A percentile compares a stretch with the other conserved stretches of the same genome.
Evolutionary conservation across 169 alveolate genomes (phyloP).

Genomic region (Sarcocystis neurona): DNA sequence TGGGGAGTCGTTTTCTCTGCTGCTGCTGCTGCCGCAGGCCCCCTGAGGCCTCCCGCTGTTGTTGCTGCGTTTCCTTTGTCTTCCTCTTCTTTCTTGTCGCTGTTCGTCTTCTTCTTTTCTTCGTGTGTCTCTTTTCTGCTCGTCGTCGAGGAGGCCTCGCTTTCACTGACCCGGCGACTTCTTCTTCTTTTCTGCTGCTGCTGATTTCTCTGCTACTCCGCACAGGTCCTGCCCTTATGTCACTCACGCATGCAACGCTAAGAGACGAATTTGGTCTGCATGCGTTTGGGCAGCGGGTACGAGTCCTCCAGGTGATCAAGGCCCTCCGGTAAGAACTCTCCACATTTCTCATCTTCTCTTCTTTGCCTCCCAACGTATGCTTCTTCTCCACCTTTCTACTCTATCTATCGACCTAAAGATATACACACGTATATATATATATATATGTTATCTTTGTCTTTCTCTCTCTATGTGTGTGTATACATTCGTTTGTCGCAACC

Average conservation of each 20-base stretch:
- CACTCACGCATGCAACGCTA: neutral
- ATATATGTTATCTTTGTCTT: too few species aligned
- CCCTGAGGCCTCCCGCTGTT: neutral
- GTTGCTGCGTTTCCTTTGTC: too few species aligned
- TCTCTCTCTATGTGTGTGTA: too few species aligned
- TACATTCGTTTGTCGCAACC: too few species aligned
- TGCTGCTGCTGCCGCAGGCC: too few species aligned
- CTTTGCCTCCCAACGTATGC: too few species aligned
- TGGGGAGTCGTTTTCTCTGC: too few species aligned
- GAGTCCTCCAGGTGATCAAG: constrained; percentile 6
- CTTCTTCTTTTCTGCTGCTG: neutral
- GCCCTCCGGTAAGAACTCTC: neutral
- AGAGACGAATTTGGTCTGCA: neutral
- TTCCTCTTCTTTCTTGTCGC: neutral
- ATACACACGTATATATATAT: too few species aligned
- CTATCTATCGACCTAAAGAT: too few species aligned
- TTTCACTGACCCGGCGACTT: too few species aligned
- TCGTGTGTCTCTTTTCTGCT: neutral
- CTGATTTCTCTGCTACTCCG: neutral
- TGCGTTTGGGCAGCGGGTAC: constrained; percentile 7
- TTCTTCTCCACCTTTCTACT: too few species aligned
- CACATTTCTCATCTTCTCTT: too few species aligned
- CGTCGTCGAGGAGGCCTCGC: neutral
- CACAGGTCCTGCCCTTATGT: neutral
- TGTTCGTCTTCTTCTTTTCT: neutral